Conservation (phyloP, 2,329 filamentous ascomycete genomes). For the Colletotrichum endophyticum region DNA sequence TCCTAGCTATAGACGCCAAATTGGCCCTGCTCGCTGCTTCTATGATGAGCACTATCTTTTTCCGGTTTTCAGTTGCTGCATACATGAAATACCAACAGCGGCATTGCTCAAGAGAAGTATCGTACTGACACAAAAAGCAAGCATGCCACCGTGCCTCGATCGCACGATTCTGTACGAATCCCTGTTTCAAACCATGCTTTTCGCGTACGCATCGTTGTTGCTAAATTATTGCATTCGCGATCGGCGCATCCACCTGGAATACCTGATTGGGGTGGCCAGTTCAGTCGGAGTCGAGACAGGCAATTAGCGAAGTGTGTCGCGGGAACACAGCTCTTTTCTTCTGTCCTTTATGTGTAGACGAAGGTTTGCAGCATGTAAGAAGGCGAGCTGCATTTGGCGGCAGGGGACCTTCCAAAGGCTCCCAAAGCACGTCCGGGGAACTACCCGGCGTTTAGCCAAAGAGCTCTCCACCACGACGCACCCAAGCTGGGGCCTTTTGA, state of each 20-base stretch:
- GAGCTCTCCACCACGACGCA: neutral
- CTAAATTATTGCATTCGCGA: neutral
- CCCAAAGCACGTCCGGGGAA: neutral
- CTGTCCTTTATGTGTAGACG: neutral
- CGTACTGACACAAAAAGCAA: neutral
- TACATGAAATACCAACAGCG: neutral
- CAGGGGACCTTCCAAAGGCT: neutral
- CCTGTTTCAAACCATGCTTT: neutral
- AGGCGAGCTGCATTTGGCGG: neutral
- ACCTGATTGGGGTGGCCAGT: neutral
- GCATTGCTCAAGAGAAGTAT: neutral
- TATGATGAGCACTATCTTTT: neutral
- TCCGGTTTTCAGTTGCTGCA: neutral
- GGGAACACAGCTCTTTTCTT: neutral
- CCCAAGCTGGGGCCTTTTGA: neutral
- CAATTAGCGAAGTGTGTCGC: neutral
- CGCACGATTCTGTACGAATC: neutral
- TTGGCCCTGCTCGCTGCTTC: neutral
- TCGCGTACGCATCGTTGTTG: neutral
- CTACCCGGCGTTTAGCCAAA: neutral
- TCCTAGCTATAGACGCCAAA: neutral
- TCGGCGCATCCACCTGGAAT: neutral
- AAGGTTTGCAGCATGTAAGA: neutral
- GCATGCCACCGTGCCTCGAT: neutral
- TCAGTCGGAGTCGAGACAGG: neutral